These are phyloP conservation scores for Lippia alba DNA, from an alignment of 305 asterid genomes.

Conservation along the genomic window DNA sequence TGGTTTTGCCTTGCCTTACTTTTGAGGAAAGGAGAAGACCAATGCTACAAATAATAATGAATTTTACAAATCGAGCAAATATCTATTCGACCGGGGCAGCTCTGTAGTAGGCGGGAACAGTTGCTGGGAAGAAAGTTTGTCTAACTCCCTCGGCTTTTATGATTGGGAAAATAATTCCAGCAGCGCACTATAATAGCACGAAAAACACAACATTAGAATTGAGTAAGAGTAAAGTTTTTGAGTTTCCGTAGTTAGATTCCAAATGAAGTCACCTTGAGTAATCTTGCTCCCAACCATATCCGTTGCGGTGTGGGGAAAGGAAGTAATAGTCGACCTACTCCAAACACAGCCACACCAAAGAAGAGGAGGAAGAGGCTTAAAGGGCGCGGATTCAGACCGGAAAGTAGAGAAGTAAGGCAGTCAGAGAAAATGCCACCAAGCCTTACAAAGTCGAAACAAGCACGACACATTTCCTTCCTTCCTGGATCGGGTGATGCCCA, in stretches of 20 bases:
- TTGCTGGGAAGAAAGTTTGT: conserved; percentile 85
- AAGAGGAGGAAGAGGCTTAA: conserved; percentile 73
- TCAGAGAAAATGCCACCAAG: conserved; percentile 70
- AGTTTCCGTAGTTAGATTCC: background rate
- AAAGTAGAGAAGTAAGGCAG: conserved; percentile 67
- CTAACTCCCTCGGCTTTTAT: conserved; percentile 79
- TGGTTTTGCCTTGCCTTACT: too few relatives aligned
- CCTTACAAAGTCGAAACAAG: conserved; percentile 73
- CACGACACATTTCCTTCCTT: conserved; percentile 74
- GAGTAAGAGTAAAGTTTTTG: background rate
- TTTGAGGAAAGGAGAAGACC: too few relatives aligned
- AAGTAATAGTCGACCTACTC: conserved; percentile 67
- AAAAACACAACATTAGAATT: background rate
- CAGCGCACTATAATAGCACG: conserved; percentile 53
- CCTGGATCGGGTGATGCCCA: conserved; percentile 83
- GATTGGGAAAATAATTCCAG: conserved; percentile 82
- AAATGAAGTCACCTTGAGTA: conserved; percentile 55
- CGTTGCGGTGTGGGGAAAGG: conserved; percentile 70
- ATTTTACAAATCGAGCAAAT: conserved; percentile 5
- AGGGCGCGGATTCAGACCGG: conserved; percentile 78
- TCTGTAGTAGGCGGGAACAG: conserved; percentile 74
- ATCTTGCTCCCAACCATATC: conserved; percentile 61
- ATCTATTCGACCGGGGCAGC: conserved; percentile 52
- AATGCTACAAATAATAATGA: too few relatives aligned
- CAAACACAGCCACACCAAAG: conserved; percentile 75